phyloP scores from a whole-genome alignment of 345 rosid species.

The Rhodamnia argentea region DNA sequence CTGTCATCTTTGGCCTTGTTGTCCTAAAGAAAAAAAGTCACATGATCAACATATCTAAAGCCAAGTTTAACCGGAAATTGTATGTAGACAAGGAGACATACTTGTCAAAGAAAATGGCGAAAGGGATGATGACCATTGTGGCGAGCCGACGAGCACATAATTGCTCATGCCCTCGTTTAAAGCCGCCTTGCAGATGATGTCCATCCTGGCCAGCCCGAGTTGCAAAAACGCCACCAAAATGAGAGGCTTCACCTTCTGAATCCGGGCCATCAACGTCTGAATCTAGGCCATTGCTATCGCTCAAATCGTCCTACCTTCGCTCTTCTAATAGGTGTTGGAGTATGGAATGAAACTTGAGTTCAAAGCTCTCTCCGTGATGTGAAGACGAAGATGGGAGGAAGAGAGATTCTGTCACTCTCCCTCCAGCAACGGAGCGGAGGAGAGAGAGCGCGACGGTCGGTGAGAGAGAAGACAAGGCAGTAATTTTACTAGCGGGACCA shows the following conservation, averaged over 20 bases:
- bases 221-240: neutral
- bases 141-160: conserved; percentile 20
- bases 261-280: neutral
- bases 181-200: conserved; percentile 6
- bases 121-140: neutral
- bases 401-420: too few species aligned
- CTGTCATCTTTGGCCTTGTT: too few species aligned
- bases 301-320: neutral
- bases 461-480: too few species aligned
- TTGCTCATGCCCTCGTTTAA: conserved; percentile 28
- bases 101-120: conserved; percentile 2
- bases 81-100: neutral
- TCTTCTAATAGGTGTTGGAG: neutral
- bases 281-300: too few species aligned
- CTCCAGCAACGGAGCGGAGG: too few species aligned
- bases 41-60: too few species aligned
- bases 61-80: too few species aligned
- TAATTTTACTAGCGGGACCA: too few species aligned
- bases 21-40: neutral
- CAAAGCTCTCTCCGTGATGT: too few species aligned
- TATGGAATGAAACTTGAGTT: too few species aligned
- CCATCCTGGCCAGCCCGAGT: conserved; percentile 3
- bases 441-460: too few species aligned
- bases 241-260: conserved; percentile 14
- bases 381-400: too few species aligned